Percentiles rank a stretch among this genome's conserved stretches.
phyloP scores from a whole-genome alignment of 306 rosid genomes.

The Hippophae gyantsensis region DNA sequence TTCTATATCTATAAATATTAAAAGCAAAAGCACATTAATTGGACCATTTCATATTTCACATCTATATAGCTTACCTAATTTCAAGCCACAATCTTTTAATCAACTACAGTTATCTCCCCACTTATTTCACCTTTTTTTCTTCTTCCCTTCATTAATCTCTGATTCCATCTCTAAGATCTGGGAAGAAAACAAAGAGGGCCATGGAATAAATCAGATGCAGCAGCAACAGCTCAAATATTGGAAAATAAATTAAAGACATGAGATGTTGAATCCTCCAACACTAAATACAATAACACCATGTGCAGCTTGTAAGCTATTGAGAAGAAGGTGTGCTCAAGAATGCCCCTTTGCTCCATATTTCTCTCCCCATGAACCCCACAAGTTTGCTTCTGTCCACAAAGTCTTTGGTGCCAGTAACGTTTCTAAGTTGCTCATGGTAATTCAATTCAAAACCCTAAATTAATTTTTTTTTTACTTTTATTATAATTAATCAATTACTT shows the following conservation, averaged over 20 bases:
- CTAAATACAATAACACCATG: conserved; percentile 89
- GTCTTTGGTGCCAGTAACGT: conserved; percentile 98
- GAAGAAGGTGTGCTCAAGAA: conserved; percentile 93
- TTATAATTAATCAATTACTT: no score
- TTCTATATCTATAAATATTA: no score
- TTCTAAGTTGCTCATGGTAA: conserved; percentile 90
- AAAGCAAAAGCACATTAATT: no score
- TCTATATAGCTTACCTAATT: no score
- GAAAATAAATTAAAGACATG: conserved; percentile 53
- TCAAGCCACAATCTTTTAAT: no score
- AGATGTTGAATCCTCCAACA: conserved; percentile 72
- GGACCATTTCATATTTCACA: no score
- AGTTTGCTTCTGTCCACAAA: conserved; percentile 94
- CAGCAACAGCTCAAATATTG: conserved; percentile 12
- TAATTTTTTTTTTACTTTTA: neutral
- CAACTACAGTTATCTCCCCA: no score
- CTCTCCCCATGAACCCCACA: conserved; percentile 95
- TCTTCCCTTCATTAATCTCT: neutral
- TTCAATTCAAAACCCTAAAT: no score
- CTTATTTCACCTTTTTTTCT: no score
- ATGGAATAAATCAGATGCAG: conserved; percentile 41
- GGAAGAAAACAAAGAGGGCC: conserved; percentile 62
- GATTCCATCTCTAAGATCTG: conserved; percentile 11
- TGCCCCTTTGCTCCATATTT: conserved; percentile 96
- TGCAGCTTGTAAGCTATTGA: conserved; percentile 87